Evolutionary conservation across 306 rosid genomes (phyloP), one percentile per base, ranked within the genome.

Genomic region (Amphicarpaea edgeworthii): DNA sequence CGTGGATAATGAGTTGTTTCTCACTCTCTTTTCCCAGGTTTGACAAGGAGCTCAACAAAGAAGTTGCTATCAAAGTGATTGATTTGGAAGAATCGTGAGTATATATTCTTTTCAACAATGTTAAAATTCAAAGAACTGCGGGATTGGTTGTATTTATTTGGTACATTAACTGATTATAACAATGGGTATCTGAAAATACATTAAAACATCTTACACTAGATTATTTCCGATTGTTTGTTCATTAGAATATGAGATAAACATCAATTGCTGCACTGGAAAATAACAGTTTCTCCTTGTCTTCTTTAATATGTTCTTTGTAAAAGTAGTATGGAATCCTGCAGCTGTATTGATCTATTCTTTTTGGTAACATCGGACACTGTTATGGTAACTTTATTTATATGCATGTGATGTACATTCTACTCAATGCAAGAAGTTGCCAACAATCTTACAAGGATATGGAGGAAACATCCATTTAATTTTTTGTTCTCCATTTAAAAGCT

Each of bases 11-110:
- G 74, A 72, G 9, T 64, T 81, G 20, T 63, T 41, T 24, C 12
- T 62, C 57, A 28, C 20, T 66, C 37, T 61, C 75, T 65, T 54
- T 80, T 83, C 78, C 64, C 88, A 93, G 98, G 88, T 91, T 89
- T 68, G 98, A 93, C 85, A 89, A 72, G 88, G 97, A 91, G 84
- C 92, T 88, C 51, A 89, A 88, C 83, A 93, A 85, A 86, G 98
- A 89, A 80, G 98, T 93, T 62, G 98, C 98, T 38, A 85, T 93
- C 54, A 93, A 93, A 89, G 92, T 93, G 70, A 93, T 93, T 34
- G 98, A 93, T 89, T 86, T 93, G 88, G 98, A 93, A 84, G 97
- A 93, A 69, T 85, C 98, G 98, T 93, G 88, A 93, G 98, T 90
- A 34, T 90, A 34, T 76, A 67, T 67, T 30, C 46, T 67, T 73